Percentiles rank a stretch among this genome's conserved stretches.
Conservation (phyloP, 257 asterid species). For the Parsonsia alboflavescens region DNA sequence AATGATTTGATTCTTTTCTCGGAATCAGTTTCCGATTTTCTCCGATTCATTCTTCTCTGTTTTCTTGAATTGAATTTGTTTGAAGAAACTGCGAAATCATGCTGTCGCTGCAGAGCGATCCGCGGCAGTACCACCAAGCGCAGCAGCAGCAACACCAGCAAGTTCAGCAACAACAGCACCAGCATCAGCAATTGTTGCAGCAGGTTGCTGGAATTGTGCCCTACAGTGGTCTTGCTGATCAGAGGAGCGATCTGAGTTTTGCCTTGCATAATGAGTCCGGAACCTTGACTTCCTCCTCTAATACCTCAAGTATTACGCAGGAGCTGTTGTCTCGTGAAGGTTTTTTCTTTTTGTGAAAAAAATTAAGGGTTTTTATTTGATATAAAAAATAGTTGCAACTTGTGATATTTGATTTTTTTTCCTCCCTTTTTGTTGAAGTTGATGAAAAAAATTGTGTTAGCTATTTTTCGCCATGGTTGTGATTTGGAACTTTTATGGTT, state of each 20-base stretch:
- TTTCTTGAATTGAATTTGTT: background rate
- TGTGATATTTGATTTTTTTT: background rate
- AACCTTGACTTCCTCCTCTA: slow-evolving; percentile 30
- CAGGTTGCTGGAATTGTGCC: slow-evolving; percentile 19
- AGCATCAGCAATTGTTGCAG: slow-evolving; percentile 24
- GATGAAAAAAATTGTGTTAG: background rate
- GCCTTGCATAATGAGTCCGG: slow-evolving; percentile 23
- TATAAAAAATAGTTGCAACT: background rate
- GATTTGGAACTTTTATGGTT: background rate
- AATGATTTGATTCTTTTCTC: background rate
- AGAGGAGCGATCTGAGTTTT: slow-evolving; percentile 28
- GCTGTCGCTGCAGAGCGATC: slow-evolving; percentile 94
- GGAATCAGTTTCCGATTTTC: background rate
- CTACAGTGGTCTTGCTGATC: slow-evolving; percentile 20
- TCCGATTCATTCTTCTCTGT: no score
- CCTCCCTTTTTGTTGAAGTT: background rate
- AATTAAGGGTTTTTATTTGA: background rate
- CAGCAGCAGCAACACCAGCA: slow-evolving; percentile 51
- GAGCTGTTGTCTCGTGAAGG: slow-evolving; percentile 64
- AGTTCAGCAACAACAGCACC: slow-evolving; percentile 27
- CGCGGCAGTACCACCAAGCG: slow-evolving; percentile 57
- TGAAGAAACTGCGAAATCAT: slow-evolving; percentile 23
- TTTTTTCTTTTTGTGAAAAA: slow-evolving; percentile 1
- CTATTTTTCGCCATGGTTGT: background rate
- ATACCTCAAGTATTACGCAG: slow-evolving; percentile 40